phyloP scores from a whole-genome alignment of 2,329 filamentous ascomycete species.

The Aspergillus tanneri region DNA sequence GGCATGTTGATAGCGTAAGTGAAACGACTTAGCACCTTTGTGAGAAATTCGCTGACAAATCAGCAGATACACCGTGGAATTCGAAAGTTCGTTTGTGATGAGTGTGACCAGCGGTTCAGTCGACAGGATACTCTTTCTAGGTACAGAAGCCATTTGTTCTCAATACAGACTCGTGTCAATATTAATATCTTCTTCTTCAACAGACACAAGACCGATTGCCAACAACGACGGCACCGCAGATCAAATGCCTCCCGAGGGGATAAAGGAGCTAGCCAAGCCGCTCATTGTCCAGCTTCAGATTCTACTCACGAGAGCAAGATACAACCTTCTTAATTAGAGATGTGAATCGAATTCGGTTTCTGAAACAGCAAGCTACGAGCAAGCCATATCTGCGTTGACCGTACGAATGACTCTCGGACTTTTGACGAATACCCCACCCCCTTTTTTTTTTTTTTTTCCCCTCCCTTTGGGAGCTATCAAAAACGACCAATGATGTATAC shows the following conservation, averaged over 20 bases:
- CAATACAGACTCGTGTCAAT: background rate
- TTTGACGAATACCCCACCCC: background rate
- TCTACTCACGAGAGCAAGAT: background rate
- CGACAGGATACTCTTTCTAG: conserved; percentile 80
- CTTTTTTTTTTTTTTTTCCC: background rate
- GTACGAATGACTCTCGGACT: background rate
- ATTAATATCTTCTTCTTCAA: conserved; percentile 2
- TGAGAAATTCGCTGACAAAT: conserved; percentile 49
- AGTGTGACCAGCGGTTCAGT: conserved; percentile 70
- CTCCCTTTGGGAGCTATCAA: background rate
- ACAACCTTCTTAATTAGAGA: background rate
- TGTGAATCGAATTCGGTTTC: background rate
- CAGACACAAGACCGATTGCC: conserved; percentile 22
- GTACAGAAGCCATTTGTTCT: conserved; percentile 46
- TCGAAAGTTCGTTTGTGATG: conserved; percentile 67
- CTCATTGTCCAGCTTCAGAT: background rate
- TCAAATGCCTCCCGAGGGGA: background rate
- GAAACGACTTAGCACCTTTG: background rate
- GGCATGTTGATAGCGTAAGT: conserved; percentile 56
- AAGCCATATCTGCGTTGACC: conserved; percentile 11
- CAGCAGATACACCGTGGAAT: conserved; percentile 69
- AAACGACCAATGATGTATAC: conserved; percentile 7
- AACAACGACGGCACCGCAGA: conserved; percentile 10
- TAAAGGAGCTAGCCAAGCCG: background rate
- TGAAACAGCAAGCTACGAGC: background rate